phyloP scores from a whole-genome alignment of 805 yeast species.

The Kluyveromyces siamensis region DNA sequence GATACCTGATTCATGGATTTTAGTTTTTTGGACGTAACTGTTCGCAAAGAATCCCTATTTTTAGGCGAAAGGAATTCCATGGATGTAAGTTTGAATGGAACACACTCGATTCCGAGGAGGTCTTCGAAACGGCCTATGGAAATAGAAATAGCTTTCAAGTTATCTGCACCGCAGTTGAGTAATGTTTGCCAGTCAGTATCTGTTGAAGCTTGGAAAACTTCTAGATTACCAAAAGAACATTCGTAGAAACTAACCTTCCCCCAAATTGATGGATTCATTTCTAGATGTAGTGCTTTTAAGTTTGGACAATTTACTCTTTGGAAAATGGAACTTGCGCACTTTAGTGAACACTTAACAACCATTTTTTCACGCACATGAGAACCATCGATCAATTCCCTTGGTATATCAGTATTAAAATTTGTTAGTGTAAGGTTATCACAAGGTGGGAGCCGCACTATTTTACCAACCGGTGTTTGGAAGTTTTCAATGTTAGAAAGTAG shows the following conservation, averaged over 20 bases:
- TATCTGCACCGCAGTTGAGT: not conserved
- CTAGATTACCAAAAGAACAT: conserved; percentile 14
- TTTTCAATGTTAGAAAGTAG: conserved; percentile 11
- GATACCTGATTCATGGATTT: not conserved
- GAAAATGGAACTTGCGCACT: conserved; percentile 13
- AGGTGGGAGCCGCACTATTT: conserved; percentile 12
- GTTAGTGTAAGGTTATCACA: conserved; percentile 16
- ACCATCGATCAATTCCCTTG: conserved; percentile 17
- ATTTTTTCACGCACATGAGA: conserved; percentile 7
- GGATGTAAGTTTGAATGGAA: conserved; percentile 8
- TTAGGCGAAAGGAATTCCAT: conserved; percentile 1
- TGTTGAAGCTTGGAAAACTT: conserved; percentile 7
- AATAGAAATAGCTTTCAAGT: conserved; percentile 6
- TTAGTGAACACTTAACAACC: conserved; percentile 10
- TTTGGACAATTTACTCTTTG: conserved; percentile 12
- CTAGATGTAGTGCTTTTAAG: conserved; percentile 8
- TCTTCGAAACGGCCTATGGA: conserved; percentile 12
- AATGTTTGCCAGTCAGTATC: conserved; percentile 15
- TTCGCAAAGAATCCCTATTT: not conserved
- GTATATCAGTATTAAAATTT: conserved; percentile 11
- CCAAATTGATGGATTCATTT: conserved; percentile 3
- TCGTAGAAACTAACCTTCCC: conserved; percentile 9
- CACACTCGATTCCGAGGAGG: conserved; percentile 13
- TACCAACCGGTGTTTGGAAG: conserved; percentile 10
- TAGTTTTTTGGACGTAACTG: not conserved